Evolutionary conservation across 495 filamentous ascomycete species (phyloP).

Genomic region (Penicillium diatomitis): DNA sequence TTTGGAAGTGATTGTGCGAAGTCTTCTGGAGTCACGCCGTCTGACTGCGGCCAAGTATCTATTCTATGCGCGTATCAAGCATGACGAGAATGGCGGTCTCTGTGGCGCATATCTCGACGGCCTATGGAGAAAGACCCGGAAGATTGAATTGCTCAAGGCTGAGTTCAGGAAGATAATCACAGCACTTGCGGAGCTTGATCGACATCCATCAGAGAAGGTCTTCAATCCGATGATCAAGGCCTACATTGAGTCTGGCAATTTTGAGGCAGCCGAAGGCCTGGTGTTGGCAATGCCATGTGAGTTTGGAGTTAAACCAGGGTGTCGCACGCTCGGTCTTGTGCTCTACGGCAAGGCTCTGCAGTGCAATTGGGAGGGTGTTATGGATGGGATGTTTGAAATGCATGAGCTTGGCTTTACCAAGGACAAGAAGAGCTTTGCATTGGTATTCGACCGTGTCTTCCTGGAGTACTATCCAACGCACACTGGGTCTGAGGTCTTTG

Average conservation of each 20-base stretch:
- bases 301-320: constrained; percentile 22
- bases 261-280: constrained; percentile 29
- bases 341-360: constrained; percentile 25
- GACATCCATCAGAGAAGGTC: constrained; percentile 29
- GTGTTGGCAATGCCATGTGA: constrained; percentile 25
- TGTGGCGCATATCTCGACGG: constrained; percentile 33
- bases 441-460: constrained; percentile 35
- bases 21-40: constrained; percentile 32
- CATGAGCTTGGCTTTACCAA: constrained; percentile 23
- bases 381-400: constrained; percentile 31
- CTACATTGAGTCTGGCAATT: constrained; percentile 28
- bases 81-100: constrained; percentile 29
- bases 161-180: constrained; percentile 25
- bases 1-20: constrained; percentile 32
- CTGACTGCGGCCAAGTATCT: constrained; percentile 28
- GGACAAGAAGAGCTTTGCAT: constrained; percentile 19
- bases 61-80: constrained; percentile 20
- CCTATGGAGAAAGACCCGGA: constrained; percentile 36
- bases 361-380: constrained; percentile 37
- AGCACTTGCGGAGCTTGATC: constrained; percentile 16
- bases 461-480: constrained; percentile 36
- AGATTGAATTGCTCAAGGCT: constrained; percentile 26
- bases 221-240: constrained; percentile 37
- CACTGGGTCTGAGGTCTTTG: constrained; percentile 20
- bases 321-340: constrained; percentile 32